These are phyloP conservation scores for Cercospora brassicicola DNA, from an alignment of 2,329 filamentous ascomycete genomes.

Conservation along the genomic window DNA sequence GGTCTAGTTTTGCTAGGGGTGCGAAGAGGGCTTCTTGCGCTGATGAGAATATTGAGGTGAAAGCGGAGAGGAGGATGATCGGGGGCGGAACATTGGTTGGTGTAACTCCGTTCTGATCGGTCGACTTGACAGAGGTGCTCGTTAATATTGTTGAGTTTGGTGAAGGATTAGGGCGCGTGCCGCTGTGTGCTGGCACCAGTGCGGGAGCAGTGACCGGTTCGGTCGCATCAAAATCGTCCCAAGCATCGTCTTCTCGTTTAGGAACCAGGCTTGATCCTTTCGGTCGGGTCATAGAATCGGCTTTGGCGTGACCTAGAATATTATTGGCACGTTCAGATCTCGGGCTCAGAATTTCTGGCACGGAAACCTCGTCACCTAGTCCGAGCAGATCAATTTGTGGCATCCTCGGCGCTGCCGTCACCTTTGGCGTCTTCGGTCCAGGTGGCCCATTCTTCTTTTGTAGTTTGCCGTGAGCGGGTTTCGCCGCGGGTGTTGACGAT, in stretches of 20 bases:
- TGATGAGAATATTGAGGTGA: slow-evolving; percentile 68
- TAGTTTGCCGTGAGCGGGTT: not conserved
- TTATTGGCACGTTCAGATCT: slow-evolving; percentile 15
- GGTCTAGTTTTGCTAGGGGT: slow-evolving; percentile 52
- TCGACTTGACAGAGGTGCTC: not conserved
- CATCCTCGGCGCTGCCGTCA: slow-evolving; percentile 10
- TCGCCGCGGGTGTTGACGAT: not conserved
- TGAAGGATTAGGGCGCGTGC: not conserved
- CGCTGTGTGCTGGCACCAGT: not conserved
- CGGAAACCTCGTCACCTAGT: slow-evolving; percentile 28
- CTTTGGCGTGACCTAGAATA: slow-evolving; percentile 18
- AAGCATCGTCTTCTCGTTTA: slow-evolving; percentile 34
- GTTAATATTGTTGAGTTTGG: not conserved
- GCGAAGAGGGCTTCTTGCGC: slow-evolving; percentile 66
- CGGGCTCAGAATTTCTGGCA: slow-evolving; percentile 19
- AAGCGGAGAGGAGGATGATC: slow-evolving; percentile 74
- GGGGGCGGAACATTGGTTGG: slow-evolving; percentile 89
- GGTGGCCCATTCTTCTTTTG: slow-evolving; percentile 15
- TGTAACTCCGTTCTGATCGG: slow-evolving; percentile 43
- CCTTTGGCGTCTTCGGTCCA: not conserved
- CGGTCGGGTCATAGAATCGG: slow-evolving; percentile 16
- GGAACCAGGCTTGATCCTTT: slow-evolving; percentile 13
- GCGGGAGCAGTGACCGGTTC: slow-evolving; percentile 16
- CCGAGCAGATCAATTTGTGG: slow-evolving; percentile 35
- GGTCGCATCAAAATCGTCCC: slow-evolving; percentile 48